Base-by-base conservation (phyloP, 306 rosid species). In the Albizia julibrissin region DNA sequence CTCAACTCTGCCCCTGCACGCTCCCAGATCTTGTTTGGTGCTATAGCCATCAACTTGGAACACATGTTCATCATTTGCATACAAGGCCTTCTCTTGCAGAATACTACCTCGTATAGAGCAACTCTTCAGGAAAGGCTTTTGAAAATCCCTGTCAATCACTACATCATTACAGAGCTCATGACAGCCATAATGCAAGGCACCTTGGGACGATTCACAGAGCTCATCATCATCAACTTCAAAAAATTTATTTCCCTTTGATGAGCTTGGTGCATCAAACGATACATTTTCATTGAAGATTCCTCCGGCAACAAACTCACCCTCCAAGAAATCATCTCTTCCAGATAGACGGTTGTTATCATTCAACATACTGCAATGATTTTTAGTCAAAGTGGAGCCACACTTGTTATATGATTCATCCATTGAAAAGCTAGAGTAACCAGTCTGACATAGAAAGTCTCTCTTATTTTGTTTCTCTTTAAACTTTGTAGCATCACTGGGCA, bases 91-190 rank as follows among this genome's bases (percentile, higher is more conserved):
- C 86, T 88, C 87, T 33, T 43, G 72, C 80, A 76, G 81, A 81
- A 87, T 61, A 64, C 83, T 79, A 76, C 84, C 74, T 83, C 26
- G 83, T 31, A 74, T 69, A 80, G 94, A 89, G 86, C 94, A 92
- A 62, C 91, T 86, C 86, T 71, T 86, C 72, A 91, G 87, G 61
- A 90, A 87, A 33, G 98, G 92, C 79, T 77, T 85, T 76, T 79
- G 88, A 77, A 80, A 67, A 77, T 82, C 85, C 83, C 79, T 68
- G 62, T 71, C 74, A 82, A 83, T 37, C 47, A 81, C 84, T 78
- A 79, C 68, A 83, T 83, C 85, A 71, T 81, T 61, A 65, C 83
- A 37, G 16, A 74, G 72, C 34, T 84, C 88, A 79, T 62, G 78
- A 78, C 18, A 75, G 62, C 81, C 89, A 77, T 78, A 52, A 79